Evolutionary conservation across 495 filamentous ascomycete species (phyloP).

Genomic region (Evernia prunastri): DNA sequence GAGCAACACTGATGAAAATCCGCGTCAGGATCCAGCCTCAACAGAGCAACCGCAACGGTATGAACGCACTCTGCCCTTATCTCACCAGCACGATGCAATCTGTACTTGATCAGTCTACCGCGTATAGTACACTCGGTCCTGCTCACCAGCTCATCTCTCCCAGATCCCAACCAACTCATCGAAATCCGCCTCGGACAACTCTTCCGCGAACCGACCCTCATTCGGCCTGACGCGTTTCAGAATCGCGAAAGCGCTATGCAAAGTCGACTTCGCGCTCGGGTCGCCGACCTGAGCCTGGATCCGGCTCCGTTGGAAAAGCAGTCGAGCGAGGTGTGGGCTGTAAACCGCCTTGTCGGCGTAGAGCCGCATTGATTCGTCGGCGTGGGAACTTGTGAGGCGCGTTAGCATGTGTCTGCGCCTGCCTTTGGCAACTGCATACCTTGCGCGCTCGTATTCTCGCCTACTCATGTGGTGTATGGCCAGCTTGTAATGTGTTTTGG

Average conservation of each 20-base stretch:
- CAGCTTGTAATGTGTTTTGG: slow-evolving; percentile 10
- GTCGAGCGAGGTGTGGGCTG: neutral
- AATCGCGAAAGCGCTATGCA: neutral
- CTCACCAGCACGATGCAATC: no score
- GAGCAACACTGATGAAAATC: no score
- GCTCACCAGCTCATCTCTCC: neutral
- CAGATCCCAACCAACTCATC: neutral
- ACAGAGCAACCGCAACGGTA: no score
- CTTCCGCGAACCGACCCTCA: neutral
- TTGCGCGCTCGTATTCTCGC: neutral
- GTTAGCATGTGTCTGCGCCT: neutral
- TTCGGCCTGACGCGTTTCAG: neutral
- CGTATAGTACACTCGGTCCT: neutral
- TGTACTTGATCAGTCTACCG: no score
- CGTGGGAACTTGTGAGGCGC: neutral
- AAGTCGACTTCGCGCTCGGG: neutral
- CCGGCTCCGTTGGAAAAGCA: neutral
- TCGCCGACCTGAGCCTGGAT: neutral
- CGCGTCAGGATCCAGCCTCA: no score
- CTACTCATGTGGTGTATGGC: neutral
- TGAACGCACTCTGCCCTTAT: no score
- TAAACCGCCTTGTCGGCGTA: neutral
- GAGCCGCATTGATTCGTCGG: neutral
- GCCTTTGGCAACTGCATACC: neutral
- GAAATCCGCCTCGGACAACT: neutral